Evolutionary conservation across 2,329 filamentous ascomycete genomes (phyloP).

Genomic region (Rhytidhysteron rufulum): DNA sequence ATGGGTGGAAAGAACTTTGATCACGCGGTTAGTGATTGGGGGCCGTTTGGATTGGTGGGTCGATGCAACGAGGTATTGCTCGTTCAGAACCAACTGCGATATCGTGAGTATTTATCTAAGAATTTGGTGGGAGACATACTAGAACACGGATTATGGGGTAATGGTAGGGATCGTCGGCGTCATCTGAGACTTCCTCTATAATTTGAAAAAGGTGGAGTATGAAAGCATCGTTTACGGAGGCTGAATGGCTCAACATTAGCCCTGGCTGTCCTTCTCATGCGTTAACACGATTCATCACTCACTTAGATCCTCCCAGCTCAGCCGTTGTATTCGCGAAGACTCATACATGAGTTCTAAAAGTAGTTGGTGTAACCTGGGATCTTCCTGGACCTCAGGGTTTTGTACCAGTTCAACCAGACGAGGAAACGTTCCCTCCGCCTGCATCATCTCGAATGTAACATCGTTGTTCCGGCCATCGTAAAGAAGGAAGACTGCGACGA

Average conservation of each 20-base stretch:
- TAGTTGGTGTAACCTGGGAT: slow-evolving; percentile 71
- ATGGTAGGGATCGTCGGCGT: slow-evolving; percentile 89
- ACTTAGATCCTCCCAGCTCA: slow-evolving; percentile 74
- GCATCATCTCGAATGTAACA: slow-evolving; percentile 79
- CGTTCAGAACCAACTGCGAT: slow-evolving; percentile 84
- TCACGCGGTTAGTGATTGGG: slow-evolving; percentile 80
- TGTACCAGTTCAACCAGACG: slow-evolving; percentile 79
- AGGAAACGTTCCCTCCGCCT: slow-evolving; percentile 77
- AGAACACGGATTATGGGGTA: slow-evolving; percentile 91
- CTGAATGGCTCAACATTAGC: slow-evolving; percentile 28
- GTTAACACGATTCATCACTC: slow-evolving; percentile 34
- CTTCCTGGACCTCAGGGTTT: slow-evolving; percentile 56
- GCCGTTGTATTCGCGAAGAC: slow-evolving; percentile 86
- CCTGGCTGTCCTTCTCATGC: background rate
- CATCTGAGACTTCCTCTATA: slow-evolving; percentile 82
- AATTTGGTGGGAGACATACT: slow-evolving; percentile 50
- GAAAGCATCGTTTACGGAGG: slow-evolving; percentile 69
- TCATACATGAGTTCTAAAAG: slow-evolving; percentile 90
- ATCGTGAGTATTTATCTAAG: slow-evolving; percentile 1
- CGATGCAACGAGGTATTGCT: slow-evolving; percentile 89
- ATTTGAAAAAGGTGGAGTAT: slow-evolving; percentile 78
- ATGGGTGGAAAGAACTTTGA: slow-evolving; percentile 81
- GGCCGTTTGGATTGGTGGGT: slow-evolving; percentile 36
- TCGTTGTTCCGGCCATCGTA: slow-evolving; percentile 84
- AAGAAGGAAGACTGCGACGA: slow-evolving; percentile 78